A percentile compares a stretch with the other conserved stretches of the same genome.
Conservation (phyloP, 2,329 filamentous ascomycete genomes). For the Rhinocladiella similis region DNA sequence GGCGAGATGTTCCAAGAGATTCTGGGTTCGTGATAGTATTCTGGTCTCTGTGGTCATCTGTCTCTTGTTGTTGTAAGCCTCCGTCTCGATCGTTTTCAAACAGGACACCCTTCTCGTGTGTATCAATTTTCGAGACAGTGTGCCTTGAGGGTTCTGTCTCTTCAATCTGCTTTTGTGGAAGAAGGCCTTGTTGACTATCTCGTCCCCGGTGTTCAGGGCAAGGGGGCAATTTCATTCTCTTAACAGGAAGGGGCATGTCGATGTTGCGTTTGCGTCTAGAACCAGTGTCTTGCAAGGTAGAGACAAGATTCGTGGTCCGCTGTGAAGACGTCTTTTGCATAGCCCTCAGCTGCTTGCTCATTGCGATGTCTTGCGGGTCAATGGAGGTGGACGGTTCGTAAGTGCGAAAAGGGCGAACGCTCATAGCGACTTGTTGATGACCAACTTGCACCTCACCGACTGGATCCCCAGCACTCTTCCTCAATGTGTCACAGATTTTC, state of each 20-base stretch:
- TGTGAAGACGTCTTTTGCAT: slow-evolving; percentile 27
- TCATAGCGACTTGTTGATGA: slow-evolving; percentile 15
- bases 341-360: slow-evolving; percentile 23
- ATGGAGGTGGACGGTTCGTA: background rate
- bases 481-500: slow-evolving; percentile 15
- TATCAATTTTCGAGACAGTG: too few relatives aligned
- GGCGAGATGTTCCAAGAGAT: background rate
- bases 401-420: slow-evolving; percentile 2
- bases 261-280: slow-evolving; percentile 10
- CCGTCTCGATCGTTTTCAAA: too few relatives aligned
- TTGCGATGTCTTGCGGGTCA: slow-evolving; percentile 18
- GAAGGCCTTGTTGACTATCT: background rate
- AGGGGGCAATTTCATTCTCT: slow-evolving; percentile 5
- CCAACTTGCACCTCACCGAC: slow-evolving; percentile 18
- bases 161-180: background rate
- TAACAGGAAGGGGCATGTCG: background rate
- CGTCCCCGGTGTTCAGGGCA: background rate
- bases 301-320: slow-evolving; percentile 16
- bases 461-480: slow-evolving; percentile 1
- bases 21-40: background rate
- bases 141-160: background rate
- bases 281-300: slow-evolving; percentile 16
- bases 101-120: too few relatives aligned
- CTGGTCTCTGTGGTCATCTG: background rate
- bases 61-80: background rate